Conservation (phyloP, 805 yeast species). For the Hemisphaericaspora nanyangensis region DNA sequence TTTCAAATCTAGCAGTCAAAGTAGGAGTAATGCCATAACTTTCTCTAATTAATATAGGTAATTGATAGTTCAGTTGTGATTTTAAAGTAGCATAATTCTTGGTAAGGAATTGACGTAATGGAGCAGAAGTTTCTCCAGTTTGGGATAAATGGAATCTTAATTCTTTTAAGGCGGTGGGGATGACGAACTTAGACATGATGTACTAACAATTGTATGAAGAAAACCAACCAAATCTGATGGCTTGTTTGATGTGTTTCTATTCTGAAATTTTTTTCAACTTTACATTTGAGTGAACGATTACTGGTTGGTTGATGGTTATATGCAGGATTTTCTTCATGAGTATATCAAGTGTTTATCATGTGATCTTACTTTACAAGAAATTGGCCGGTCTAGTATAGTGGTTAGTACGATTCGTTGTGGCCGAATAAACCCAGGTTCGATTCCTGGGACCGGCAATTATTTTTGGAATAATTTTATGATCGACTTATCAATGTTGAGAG, state of each 20-base stretch:
- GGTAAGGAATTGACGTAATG: conserved; percentile 61
- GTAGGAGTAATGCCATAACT: conserved; percentile 69
- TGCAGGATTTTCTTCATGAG: too few species aligned
- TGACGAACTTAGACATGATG: conserved; percentile 38
- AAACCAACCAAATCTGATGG: too few species aligned
- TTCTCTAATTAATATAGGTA: conserved; percentile 79
- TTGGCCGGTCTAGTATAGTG: conserved; percentile 51
- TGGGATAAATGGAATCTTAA: conserved; percentile 79
- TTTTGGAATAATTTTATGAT: too few species aligned
- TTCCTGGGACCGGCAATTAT: conserved; percentile 46
- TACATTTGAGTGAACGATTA: not conserved
- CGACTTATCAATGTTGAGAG: too few species aligned
- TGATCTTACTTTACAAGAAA: too few species aligned
- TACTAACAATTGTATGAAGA: too few species aligned
- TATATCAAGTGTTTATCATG: not conserved
- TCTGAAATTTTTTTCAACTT: not conserved
- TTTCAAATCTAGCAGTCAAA: conserved; percentile 68
- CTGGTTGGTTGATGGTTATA: conserved; percentile 1
- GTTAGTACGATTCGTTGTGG: conserved; percentile 49
- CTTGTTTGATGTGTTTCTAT: too few species aligned
- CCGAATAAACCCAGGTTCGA: conserved; percentile 50
- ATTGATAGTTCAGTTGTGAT: conserved; percentile 50
- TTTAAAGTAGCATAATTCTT: conserved; percentile 63
- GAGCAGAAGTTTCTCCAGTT: conserved; percentile 66
- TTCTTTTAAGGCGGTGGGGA: conserved; percentile 65